Percentiles rank a stretch among this genome's conserved stretches.
These are phyloP conservation scores for Fremontodendron californicum DNA, from an alignment of 345 rosid genomes.

Conservation along the genomic window DNA sequence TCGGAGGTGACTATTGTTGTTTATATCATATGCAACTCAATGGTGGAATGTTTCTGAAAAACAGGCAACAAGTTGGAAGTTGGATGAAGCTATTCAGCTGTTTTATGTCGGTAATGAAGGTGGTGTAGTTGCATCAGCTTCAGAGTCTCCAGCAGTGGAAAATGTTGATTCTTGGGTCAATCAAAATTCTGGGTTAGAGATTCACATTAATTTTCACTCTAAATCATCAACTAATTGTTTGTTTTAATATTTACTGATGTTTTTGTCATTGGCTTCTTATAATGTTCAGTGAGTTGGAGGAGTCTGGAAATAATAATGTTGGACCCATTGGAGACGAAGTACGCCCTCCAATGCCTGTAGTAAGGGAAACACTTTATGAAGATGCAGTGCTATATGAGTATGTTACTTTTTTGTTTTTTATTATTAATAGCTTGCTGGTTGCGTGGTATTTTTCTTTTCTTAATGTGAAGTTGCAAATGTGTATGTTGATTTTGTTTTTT, in stretches of 20 bases:
- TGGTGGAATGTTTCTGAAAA: conserved; percentile 9
- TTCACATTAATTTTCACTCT: too few species aligned
- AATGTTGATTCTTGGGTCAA: too few species aligned
- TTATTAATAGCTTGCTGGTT: conserved; percentile 3
- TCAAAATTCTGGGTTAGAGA: too few species aligned
- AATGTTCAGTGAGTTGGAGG: conserved; percentile 36
- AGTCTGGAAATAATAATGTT: conserved; percentile 31
- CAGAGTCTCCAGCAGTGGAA: conserved; percentile 44
- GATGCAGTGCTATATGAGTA: conserved; percentile 63
- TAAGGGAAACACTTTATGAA: conserved; percentile 93
- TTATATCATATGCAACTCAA: conserved; percentile 3
- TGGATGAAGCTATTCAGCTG: conserved; percentile 90
- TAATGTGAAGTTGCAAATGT: neutral
- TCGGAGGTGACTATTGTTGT: neutral
- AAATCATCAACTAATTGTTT: too few species aligned
- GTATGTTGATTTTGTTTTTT: neutral
- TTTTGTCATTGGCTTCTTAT: conserved; percentile 14
- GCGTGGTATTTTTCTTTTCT: neutral
- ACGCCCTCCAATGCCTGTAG: conserved; percentile 92
- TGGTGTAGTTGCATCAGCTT: conserved; percentile 36
- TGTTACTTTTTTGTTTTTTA: conserved; percentile 14
- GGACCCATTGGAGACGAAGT: conserved; percentile 60
- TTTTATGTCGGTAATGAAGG: conserved; percentile 80
- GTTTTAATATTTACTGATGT: conserved; percentile 5
- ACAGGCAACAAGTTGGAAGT: conserved; percentile 97